phyloP scores from a whole-genome alignment of 306 rosid species.

The Trichosanthes truncata region DNA sequence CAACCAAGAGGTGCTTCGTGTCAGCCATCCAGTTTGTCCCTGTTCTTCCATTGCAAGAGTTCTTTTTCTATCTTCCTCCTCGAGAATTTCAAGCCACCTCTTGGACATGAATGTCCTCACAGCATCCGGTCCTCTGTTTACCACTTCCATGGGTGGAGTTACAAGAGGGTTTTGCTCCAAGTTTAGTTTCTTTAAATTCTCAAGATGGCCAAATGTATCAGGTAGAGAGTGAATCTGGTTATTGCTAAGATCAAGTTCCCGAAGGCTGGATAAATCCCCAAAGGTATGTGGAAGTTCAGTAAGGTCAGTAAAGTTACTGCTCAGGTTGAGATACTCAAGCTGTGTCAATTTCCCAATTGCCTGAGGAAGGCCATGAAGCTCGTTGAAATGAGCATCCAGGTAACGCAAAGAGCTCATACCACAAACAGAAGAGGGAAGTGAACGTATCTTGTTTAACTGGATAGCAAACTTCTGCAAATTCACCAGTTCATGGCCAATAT shows the following conservation, averaged over 20 bases:
- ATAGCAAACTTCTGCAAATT: conserved; percentile 52
- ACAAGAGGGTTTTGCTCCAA: conserved; percentile 82
- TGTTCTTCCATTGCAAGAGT: conserved; percentile 39
- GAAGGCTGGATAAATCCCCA: conserved; percentile 73
- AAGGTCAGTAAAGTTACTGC: conserved; percentile 82
- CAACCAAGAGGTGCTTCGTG: conserved; percentile 80
- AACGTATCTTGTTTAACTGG: conserved; percentile 75
- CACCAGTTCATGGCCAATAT: conserved; percentile 64
- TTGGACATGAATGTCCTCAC: conserved; percentile 62
- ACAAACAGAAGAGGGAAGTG: conserved; percentile 73
- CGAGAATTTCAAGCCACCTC: conserved; percentile 69
- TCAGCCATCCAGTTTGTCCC: conserved; percentile 59
- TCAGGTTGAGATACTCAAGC: conserved; percentile 56
- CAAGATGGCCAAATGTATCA: conserved; percentile 80
- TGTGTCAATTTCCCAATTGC: conserved; percentile 57
- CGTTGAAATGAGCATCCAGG: conserved; percentile 91
- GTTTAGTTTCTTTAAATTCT: conserved; percentile 63
- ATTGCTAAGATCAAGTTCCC: conserved; percentile 88
- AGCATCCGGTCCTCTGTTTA: conserved; percentile 58
- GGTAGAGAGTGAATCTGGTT: conserved; percentile 88
- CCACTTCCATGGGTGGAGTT: conserved; percentile 66
- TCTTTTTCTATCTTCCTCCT: conserved; percentile 67
- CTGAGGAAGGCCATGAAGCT: conserved; percentile 72
- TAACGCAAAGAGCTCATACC: conserved; percentile 66
- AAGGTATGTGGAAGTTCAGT: conserved; percentile 71